Evolutionary conservation across 768 basidiomycete species (phyloP).

Genomic region (Clitopilus passeckerianus): DNA sequence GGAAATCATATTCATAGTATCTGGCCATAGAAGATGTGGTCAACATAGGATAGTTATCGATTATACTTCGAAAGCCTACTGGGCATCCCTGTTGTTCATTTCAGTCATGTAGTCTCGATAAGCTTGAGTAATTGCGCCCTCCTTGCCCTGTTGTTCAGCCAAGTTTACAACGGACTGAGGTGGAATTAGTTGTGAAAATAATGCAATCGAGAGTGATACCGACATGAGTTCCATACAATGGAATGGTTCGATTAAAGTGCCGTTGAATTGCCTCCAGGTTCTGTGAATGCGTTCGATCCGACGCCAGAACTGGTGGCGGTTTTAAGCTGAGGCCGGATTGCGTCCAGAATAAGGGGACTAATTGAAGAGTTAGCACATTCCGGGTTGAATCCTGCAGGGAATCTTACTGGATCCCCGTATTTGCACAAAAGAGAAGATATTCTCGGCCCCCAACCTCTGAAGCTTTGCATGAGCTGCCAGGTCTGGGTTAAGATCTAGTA

Average conservation of each 20-base stretch:
- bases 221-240: constrained; percentile 77
- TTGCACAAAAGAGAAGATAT: constrained; percentile 87
- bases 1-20: constrained; percentile 88
- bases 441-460: constrained; percentile 69
- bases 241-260: constrained; percentile 65
- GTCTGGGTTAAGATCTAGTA: neutral
- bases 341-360: constrained; percentile 92
- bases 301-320: constrained; percentile 74
- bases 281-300: constrained; percentile 70
- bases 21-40: constrained; percentile 27
- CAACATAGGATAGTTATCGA: neutral
- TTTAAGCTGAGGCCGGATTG: constrained; percentile 85
- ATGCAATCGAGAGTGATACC: constrained; percentile 6
- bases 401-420: constrained; percentile 83
- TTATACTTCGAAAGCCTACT: constrained; percentile 31
- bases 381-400: neutral
- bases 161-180: constrained; percentile 73
- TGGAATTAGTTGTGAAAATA: constrained; percentile 20
- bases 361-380: constrained; percentile 7
- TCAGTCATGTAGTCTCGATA: constrained; percentile 69
- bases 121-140: constrained; percentile 71
- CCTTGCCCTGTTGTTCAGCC: constrained; percentile 88
- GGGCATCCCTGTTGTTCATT: constrained; percentile 47
- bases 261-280: constrained; percentile 64
- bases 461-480: neutral